phyloP scores from a whole-genome alignment of 169 alveolate genomes.

The Ichthyophthirius multifiliis region DNA sequence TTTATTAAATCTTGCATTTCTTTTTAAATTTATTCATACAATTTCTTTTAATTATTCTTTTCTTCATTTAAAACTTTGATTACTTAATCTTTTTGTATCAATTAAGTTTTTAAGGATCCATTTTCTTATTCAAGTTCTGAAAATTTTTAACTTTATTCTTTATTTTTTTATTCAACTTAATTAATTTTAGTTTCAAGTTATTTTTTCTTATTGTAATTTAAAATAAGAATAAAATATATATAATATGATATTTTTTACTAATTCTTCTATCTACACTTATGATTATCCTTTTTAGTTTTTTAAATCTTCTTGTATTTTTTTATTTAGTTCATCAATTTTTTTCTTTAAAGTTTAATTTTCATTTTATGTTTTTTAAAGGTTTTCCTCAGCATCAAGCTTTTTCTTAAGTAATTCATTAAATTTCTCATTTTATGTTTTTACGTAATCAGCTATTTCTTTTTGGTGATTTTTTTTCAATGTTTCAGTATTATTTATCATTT shows the following conservation, averaged over 20 bases:
- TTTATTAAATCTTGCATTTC: background rate
- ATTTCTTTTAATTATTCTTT: background rate
- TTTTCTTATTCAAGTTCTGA: background rate
- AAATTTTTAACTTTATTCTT: background rate
- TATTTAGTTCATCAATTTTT: slow-evolving; percentile 34
- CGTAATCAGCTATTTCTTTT: slow-evolving; percentile 65
- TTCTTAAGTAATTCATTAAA: slow-evolving; percentile 61
- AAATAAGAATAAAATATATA: too few species aligned
- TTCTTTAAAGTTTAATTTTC: too few species aligned
- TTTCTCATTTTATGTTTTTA: slow-evolving; percentile 56
- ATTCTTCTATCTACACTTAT: slow-evolving; percentile 7
- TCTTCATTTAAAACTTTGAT: background rate
- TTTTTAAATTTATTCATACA: background rate
- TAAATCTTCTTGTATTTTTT: slow-evolving; percentile 23
- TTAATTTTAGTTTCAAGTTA: too few species aligned
- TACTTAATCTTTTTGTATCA: background rate
- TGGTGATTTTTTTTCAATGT: slow-evolving; percentile 59
- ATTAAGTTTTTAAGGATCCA: background rate
- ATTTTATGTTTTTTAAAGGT: slow-evolving; percentile 45
- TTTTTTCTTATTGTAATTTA: too few species aligned
- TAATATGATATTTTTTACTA: slow-evolving; percentile 1
- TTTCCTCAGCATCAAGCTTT: slow-evolving; percentile 70
- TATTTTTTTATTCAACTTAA: background rate
- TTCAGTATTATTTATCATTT: slow-evolving; percentile 48
- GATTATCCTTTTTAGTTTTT: slow-evolving; percentile 12